A percentile compares a stretch with the other conserved stretches of the same genome.
phyloP scores from a whole-genome alignment of 208 protist species.

The Balamuthia mandrillaris region DNA sequence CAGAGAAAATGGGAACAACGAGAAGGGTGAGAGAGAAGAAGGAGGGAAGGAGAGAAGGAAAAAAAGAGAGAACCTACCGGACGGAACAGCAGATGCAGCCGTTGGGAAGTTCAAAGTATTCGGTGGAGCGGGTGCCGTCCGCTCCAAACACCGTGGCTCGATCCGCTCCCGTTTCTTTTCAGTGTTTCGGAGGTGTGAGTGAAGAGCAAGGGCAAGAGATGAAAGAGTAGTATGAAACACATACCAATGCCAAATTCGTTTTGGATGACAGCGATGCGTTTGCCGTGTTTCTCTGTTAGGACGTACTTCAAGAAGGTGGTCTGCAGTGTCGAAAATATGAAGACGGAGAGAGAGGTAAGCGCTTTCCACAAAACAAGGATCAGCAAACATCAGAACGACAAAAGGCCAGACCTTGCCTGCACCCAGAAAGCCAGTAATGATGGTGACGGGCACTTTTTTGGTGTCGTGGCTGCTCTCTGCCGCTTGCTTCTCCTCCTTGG shows the following conservation, averaged over 20 bases:
- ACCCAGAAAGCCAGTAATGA: slow-evolving; percentile 59
- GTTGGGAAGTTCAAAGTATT: slow-evolving; percentile 35
- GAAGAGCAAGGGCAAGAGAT: neutral
- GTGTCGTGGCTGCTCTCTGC: too few relatives aligned
- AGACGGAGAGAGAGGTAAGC: neutral
- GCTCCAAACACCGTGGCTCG: neutral
- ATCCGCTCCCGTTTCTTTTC: neutral
- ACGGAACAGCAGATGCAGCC: slow-evolving; percentile 35
- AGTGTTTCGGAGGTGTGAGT: neutral
- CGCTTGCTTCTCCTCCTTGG: too few relatives aligned
- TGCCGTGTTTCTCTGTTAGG: slow-evolving; percentile 54
- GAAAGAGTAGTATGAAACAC: neutral
- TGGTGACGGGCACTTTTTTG: slow-evolving; percentile 57
- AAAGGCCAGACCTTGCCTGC: slow-evolving; percentile 45
- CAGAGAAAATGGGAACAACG: neutral
- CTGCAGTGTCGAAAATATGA: neutral
- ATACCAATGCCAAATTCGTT: slow-evolving; percentile 58
- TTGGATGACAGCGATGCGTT: slow-evolving; percentile 61
- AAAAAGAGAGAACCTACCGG: neutral
- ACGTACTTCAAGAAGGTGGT: slow-evolving; percentile 63
- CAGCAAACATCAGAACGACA: neutral
- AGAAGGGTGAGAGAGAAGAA: neutral
- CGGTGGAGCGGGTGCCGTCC: neutral
- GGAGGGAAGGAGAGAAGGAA: neutral
- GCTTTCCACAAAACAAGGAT: neutral